These are phyloP conservation scores for Moringa oleifera DNA, from an alignment of 345 rosid species.

Conservation along the genomic window DNA sequence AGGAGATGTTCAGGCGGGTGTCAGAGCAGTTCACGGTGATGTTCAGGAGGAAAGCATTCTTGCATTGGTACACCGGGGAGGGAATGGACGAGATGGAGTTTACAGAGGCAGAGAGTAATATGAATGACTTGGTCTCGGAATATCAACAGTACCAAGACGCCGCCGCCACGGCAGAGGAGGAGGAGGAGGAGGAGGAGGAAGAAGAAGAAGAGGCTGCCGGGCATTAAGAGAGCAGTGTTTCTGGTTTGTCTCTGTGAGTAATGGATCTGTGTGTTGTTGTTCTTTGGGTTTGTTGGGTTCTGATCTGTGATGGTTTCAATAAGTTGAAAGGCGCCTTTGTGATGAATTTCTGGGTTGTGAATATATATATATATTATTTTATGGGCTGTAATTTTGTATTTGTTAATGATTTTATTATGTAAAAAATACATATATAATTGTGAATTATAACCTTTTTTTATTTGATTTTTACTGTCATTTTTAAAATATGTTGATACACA, in stretches of 20 bases:
- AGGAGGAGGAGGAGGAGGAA: constrained; percentile 54
- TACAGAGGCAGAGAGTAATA: constrained; percentile 86
- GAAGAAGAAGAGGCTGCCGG: constrained; percentile 16
- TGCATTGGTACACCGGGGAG: constrained; percentile 87
- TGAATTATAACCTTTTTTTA: too few relatives aligned
- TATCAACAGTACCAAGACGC: constrained; percentile 92
- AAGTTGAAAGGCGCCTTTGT: too few relatives aligned
- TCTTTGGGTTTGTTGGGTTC: too few relatives aligned
- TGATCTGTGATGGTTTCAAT: too few relatives aligned
- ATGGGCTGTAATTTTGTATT: too few relatives aligned
- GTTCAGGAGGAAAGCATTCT: constrained; percentile 31
- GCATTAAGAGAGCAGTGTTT: constrained; percentile 17
- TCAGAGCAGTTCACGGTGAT: constrained; percentile 28
- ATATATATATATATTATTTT: too few relatives aligned
- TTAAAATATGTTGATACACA: too few relatives aligned
- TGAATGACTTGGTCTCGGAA: constrained; percentile 88
- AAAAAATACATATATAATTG: too few relatives aligned
- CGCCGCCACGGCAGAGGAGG: constrained; percentile 51
- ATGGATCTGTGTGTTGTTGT: too few relatives aligned
- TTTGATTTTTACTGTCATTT: too few relatives aligned
- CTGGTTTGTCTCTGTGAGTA: background rate
- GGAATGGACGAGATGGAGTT: constrained; percentile 99
- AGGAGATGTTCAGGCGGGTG: constrained; percentile 29
- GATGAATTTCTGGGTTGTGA: too few relatives aligned
- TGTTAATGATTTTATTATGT: too few relatives aligned